Base-by-base conservation (phyloP, 1,284 basidiomycete genomes). In the Leccinum fuscescens region DNA sequence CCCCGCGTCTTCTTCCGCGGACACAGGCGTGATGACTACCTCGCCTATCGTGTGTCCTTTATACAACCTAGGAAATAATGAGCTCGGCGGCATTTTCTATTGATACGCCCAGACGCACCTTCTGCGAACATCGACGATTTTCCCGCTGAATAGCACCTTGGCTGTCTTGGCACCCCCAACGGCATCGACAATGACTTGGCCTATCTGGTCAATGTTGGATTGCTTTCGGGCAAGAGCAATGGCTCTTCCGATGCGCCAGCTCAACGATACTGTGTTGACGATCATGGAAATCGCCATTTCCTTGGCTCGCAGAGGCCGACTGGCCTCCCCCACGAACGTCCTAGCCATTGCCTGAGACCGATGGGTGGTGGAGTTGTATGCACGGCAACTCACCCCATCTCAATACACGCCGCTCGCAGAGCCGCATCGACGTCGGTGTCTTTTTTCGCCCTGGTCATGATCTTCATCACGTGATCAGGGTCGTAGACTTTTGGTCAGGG, bases 161-260 rank as follows among this genome's bases (percentile, higher is more conserved):
- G 75, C 73, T 9, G 76, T 74, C 51, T 64, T 63, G 22, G 61
- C 1, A 0, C 82, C 84, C 22, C 81, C 80, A 58, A 81, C 77
- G 6, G 79, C 65, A 14, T 78, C 76, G 14, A 85, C 77, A 48
- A 86, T 77, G 17, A 80, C 77, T 6, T 78, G 70, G 1, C 83
- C 79, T 3, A 86, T 78, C 35, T 75, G 70, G 60, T 79, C 77
- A 53, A 83, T 74, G 49, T 79, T 75, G 54, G 77, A 79, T 69
- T 76, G 69, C 60, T 72, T 74, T 42, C 78, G 72, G 46, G 78
- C 77, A 3, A 79, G 69, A 12, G 77, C 76, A 15, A 83, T 76
- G 6, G 80, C 79, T 29, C 81, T 76, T 14, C 84, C 84, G 12
- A 86, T 79, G 4, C 81, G 76, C 85, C 85, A 86, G 15, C 81